Percentiles rank a stretch among this genome's conserved stretches.
Evolutionary conservation across 176 grass and related monocot species (phyloP).

Genomic region (Triticum monococcum): DNA sequence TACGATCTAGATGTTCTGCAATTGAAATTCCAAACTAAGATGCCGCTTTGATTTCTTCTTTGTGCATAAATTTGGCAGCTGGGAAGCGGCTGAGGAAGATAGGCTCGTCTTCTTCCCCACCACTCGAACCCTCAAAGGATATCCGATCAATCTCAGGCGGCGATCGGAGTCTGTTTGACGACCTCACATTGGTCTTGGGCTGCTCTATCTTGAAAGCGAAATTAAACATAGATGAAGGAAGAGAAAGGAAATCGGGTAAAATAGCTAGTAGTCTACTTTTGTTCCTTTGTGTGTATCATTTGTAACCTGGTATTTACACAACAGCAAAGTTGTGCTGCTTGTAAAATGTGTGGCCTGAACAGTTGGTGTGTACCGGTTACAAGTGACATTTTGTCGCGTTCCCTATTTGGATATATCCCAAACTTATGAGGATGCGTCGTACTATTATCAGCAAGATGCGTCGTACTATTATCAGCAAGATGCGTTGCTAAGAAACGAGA

Average conservation of each 20-base stretch:
- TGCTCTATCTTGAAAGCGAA: neutral
- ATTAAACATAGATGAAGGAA: conserved; percentile 25
- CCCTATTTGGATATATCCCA: neutral
- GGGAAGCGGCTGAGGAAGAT: conserved; percentile 84
- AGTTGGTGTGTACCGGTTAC: conserved; percentile 15
- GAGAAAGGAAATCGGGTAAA: neutral
- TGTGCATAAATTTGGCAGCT: conserved; percentile 49
- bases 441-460: neutral
- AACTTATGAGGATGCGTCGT: neutral
- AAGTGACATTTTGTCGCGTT: conserved; percentile 1
- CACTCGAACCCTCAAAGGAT: conserved; percentile 84
- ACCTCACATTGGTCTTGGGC: neutral
- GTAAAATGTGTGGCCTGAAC: conserved; percentile 27
- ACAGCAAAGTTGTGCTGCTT: conserved; percentile 22
- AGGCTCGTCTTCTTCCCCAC: conserved; percentile 85
- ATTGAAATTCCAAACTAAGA: neutral
- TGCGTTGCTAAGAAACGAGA: neutral
- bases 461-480: neutral
- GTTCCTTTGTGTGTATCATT: neutral
- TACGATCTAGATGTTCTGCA: neutral
- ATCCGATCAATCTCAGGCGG: conserved; percentile 62
- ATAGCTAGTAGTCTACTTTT: conserved; percentile 9
- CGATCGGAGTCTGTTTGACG: conserved; percentile 17
- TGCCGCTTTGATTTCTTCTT: conserved; percentile 14
- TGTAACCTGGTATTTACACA: conserved; percentile 23